Conservation (phyloP, 805 yeast species). For the Ogataea henricii region DNA sequence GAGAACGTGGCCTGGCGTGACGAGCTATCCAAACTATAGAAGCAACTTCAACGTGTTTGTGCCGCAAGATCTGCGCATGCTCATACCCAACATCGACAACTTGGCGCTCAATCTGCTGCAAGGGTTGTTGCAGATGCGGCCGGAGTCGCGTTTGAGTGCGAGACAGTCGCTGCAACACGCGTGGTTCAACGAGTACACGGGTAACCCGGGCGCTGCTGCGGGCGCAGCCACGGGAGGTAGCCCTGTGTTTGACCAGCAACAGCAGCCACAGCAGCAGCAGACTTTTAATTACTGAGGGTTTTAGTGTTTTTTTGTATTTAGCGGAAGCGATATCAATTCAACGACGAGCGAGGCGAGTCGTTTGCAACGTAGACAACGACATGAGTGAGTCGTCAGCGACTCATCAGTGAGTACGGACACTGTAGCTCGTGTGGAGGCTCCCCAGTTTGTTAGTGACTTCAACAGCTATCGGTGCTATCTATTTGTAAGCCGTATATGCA, state of each 20-base stretch:
- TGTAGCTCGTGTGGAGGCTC: too few relatives aligned
- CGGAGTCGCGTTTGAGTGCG: constrained; percentile 60
- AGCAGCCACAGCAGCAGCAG: constrained; percentile 11
- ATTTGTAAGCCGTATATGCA: too few relatives aligned
- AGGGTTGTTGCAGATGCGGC: constrained; percentile 60
- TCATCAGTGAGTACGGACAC: too few relatives aligned
- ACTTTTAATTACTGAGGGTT: constrained; percentile 8
- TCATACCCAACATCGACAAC: constrained; percentile 69
- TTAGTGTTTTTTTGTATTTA: background rate
- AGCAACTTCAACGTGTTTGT: constrained; percentile 81
- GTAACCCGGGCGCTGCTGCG: constrained; percentile 15
- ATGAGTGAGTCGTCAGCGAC: too few relatives aligned
- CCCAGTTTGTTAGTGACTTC: too few relatives aligned
- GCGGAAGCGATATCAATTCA: background rate
- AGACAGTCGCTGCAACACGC: constrained; percentile 68
- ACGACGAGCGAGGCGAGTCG: too few relatives aligned
- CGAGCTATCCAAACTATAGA: constrained; percentile 84
- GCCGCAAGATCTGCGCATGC: constrained; percentile 77
- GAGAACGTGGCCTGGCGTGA: constrained; percentile 95
- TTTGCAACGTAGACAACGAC: too few relatives aligned
- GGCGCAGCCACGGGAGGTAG: constrained; percentile 14
- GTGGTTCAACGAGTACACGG: constrained; percentile 76
- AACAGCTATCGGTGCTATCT: too few relatives aligned
- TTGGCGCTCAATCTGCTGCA: constrained; percentile 69
- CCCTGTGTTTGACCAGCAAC: constrained; percentile 3